Evolutionary conservation across 192 early-diverging fungal species (phyloP), one percentile per base, ranked within the genome.

Genomic region (Rhizophagus sp.): DNA sequence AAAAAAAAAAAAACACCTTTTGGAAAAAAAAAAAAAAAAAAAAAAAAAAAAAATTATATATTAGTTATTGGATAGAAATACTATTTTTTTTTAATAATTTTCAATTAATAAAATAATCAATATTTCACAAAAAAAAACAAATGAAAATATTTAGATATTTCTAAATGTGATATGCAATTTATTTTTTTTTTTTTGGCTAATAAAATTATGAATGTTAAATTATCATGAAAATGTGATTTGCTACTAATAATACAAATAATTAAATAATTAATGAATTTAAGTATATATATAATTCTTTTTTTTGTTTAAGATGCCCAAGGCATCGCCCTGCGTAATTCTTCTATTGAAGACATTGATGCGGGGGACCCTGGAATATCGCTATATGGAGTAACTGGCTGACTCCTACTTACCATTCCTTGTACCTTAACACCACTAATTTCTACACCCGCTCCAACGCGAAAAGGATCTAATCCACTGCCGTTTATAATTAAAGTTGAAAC

Each of bases 381-480:
- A 25, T 36, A 64, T 24, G 75, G 62, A 41, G 61, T 65, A 25
- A 4, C 8, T 25, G 75, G 75, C 25, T 34, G 75, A 39, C 62
- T 65, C 2, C 22, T 76, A 24, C 49, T 76, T 11, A 79, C 78
- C 52, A 70, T 68, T 22, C 78, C 78, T 61, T 68, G 49, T 63
- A 71, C 78, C 27, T 63, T 69, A n/a, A 79, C 30, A 17, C 78
- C 67, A 41, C 50, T 71, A 61, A 79, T 62, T 33, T 79, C 78
- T 19, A 79, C 78, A 30, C 78, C 78, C 19, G 67, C 50, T 41
- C 78, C 78, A 61, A 79, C 78, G 6, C 78, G 65, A 33, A 79
- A 34, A 49, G 13, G 8, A 36, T 50, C 78, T 19, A 4, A 64
- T 34, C 19, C 49, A 49, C 15, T 57, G 17, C 17, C 34, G 7